Evolutionary conservation across 2,329 filamentous ascomycete genomes (phyloP), one percentile per base, ranked within the genome.

Genomic region (Diaporthe velutina): DNA sequence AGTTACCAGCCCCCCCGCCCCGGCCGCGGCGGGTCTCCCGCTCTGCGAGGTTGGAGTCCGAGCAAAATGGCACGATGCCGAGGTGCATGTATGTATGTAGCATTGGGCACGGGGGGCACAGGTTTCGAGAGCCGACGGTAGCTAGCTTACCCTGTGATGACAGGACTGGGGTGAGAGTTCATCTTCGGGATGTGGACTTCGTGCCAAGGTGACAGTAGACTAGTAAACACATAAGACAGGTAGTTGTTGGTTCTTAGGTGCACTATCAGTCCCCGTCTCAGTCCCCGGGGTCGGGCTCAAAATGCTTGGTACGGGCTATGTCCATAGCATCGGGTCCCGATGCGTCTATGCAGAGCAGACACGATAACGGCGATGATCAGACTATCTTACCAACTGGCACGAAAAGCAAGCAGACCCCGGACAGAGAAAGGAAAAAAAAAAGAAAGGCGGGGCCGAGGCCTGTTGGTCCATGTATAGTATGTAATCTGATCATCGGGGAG

Each of bases 1-100:
- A n/a, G n/a, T n/a, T n/a, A n/a, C n/a, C n/a, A 13, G 17, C 57
- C 8, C n/a, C 35, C 13, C 3, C 15, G 13, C 57, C 57, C 35
- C 17, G 42, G 9, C 28, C 28, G 28, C 28, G 28, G 57, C 35
- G 57, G 57, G 57, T n/a, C 57, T 38, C 19, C 45, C 45, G 19
- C 19, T 15, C n/a, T n/a, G 25, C 40, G 40, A 42, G 33, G 13
- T 8, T 33, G 19, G 42, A 52, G 61, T 67, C 61, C 61, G 61
- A 67, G 61, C 28, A 35, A 42, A 50, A n/a, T 66, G 61, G 28
- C 28, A 50, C 61, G 42, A 66, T 50, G 45, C 61, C 61, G 45
- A 67, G 61, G 28, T 52, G 45, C 19, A 42, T 42, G 40, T 42
- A 8, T 13, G 19, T 19, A 25, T 50, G 61, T 48, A 66, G 19